phyloP scores from a whole-genome alignment of 2,329 filamentous ascomycete genomes.

The Apiospora pterosperma region DNA sequence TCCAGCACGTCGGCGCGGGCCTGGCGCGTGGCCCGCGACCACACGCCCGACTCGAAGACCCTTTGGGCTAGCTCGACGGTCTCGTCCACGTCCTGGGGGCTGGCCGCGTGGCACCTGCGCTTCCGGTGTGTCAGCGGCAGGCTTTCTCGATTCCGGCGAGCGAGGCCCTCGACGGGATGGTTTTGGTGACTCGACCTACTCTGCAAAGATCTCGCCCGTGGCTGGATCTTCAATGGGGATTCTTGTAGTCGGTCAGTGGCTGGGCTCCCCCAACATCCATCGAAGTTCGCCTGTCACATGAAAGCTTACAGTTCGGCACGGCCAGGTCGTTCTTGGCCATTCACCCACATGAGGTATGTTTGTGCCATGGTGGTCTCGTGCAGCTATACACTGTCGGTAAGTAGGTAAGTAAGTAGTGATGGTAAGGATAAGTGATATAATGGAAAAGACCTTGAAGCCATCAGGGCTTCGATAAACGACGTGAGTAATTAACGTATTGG shows the following conservation, averaged over 20 bases:
- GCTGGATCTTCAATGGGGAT: constrained; percentile 52
- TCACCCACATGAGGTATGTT: constrained; percentile 35
- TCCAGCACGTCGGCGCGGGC: constrained; percentile 61
- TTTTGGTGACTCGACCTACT: constrained; percentile 32
- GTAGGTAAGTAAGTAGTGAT: not conserved
- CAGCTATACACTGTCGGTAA: not conserved
- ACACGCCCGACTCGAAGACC: constrained; percentile 47
- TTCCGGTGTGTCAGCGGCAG: not conserved
- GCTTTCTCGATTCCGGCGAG: not conserved
- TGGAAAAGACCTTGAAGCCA: too few relatives aligned
- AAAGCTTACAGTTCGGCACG: constrained; percentile 42
- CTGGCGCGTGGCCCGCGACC: constrained; percentile 55
- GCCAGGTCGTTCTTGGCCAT: constrained; percentile 36
- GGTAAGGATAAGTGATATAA: too few relatives aligned
- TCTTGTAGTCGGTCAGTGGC: constrained; percentile 25
- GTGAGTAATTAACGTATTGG: not conserved
- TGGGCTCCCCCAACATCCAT: not conserved
- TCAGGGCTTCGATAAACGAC: not conserved
- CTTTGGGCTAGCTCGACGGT: constrained; percentile 38
- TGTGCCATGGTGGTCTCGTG: constrained; percentile 7
- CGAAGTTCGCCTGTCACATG: not conserved
- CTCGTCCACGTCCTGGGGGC: constrained; percentile 38
- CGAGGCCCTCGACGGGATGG: not conserved
- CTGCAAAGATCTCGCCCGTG: constrained; percentile 48
- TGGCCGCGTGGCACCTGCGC: constrained; percentile 45